Conservation (phyloP, 139 green algal genomes). For the Pleodorina starrii region DNA sequence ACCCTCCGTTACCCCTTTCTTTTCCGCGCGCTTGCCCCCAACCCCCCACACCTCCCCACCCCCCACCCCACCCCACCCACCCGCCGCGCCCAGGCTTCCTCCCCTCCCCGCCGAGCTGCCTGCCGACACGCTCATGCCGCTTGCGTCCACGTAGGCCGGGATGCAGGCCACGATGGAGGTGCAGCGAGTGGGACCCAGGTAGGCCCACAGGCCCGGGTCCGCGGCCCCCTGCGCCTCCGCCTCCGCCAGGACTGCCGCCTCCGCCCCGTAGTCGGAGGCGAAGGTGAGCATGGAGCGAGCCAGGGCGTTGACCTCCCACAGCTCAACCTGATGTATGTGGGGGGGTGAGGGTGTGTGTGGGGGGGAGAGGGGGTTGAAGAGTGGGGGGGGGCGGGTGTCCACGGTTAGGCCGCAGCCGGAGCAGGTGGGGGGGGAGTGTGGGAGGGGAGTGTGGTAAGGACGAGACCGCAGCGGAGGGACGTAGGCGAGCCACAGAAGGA, state of each 20-base stretch:
- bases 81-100: constrained; percentile 44
- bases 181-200: constrained; percentile 65
- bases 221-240: constrained; percentile 64
- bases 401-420: too few species aligned
- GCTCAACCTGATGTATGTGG: constrained; percentile 73
- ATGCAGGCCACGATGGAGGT: constrained; percentile 96
- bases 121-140: not conserved
- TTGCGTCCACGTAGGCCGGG: constrained; percentile 77
- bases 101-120: not conserved
- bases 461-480: too few species aligned
- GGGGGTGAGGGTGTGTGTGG: too few species aligned
- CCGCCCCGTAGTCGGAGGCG: constrained; percentile 88
- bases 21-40: too few species aligned
- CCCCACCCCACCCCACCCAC: not conserved
- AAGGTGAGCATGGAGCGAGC: constrained; percentile 88
- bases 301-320: constrained; percentile 89
- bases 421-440: too few species aligned
- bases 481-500: too few species aligned
- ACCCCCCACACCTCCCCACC: too few species aligned
- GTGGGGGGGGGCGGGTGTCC: too few species aligned
- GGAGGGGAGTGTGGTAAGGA: too few species aligned
- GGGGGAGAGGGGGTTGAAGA: too few species aligned
- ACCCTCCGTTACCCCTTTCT: too few species aligned
- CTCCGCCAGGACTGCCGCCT: constrained; percentile 49
- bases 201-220: constrained; percentile 27